Percentiles rank a stretch among this genome's conserved stretches.
Evolutionary conservation across 495 filamentous ascomycete species (phyloP).

Genomic region (Penicillium silybi): DNA sequence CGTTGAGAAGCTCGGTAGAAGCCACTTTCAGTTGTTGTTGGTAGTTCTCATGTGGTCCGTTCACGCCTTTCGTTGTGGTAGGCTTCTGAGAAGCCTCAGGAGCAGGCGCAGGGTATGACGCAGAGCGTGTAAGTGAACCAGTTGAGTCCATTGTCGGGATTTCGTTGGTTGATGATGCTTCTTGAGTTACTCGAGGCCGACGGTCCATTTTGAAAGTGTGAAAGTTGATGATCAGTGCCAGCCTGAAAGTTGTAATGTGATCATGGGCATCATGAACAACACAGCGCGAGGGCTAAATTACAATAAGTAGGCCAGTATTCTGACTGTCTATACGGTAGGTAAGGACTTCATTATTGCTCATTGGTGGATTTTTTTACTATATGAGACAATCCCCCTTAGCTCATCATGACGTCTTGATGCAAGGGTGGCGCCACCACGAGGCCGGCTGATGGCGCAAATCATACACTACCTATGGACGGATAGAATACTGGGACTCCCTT

Average conservation of each 20-base stretch:
- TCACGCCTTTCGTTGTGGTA: not conserved
- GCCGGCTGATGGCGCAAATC: not conserved
- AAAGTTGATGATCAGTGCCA: not conserved
- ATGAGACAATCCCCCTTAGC: not conserved
- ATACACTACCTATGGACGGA: not conserved
- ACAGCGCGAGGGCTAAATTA: not conserved
- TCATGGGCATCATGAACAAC: not conserved
- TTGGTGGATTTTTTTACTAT: not conserved
- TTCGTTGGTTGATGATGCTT: slow-evolving; percentile 6
- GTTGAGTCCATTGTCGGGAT: not conserved
- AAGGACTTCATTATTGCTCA: not conserved
- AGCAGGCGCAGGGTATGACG: not conserved
- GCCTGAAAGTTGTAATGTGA: not conserved
- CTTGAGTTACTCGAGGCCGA: not conserved
- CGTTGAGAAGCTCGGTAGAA: slow-evolving; percentile 9
- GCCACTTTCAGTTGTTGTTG: slow-evolving; percentile 1
- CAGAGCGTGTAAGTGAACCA: not conserved
- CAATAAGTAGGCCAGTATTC: not conserved
- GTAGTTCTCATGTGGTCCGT: not conserved
- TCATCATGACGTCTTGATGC: not conserved
- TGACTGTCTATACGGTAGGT: not conserved
- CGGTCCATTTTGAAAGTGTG: not conserved
- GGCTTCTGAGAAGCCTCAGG: not conserved
- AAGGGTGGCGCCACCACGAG: not conserved
- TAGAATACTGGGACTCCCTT: not conserved